A percentile compares a stretch with the other conserved stretches of the same genome.
Evolutionary conservation across 1,284 basidiomycete genomes (phyloP).

Genomic region (Moniliophthora roreri): DNA sequence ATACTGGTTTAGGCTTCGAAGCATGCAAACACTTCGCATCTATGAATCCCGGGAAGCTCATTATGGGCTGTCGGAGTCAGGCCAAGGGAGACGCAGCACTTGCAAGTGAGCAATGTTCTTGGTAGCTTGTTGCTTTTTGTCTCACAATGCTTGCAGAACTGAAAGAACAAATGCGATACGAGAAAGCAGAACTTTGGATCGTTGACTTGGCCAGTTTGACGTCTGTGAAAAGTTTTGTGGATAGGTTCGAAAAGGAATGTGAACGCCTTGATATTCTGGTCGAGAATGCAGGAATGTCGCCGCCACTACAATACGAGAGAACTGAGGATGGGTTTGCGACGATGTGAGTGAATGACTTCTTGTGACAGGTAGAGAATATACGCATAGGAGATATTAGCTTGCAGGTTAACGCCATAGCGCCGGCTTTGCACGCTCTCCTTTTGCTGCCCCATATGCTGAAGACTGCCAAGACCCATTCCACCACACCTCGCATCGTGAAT

Average conservation of each 20-base stretch:
- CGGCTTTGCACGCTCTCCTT: conserved; percentile 35
- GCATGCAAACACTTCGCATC: conserved; percentile 30
- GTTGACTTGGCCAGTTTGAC: conserved; percentile 37
- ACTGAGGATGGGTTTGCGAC: conserved; percentile 39
- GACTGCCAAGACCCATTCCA: conserved; percentile 29
- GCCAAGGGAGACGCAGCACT: conserved; percentile 23
- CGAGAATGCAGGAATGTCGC: conserved; percentile 34
- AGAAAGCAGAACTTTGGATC: conserved; percentile 32
- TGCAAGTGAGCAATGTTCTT: conserved; percentile 15
- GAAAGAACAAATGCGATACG: conserved; percentile 29
- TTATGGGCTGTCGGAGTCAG: conserved; percentile 27
- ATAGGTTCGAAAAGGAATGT: conserved; percentile 33
- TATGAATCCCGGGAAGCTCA: conserved; percentile 28
- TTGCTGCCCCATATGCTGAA: conserved; percentile 42
- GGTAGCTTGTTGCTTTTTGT: neutral
- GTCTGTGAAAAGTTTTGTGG: conserved; percentile 36
- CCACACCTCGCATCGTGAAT: conserved; percentile 33
- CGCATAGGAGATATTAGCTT: conserved; percentile 26
- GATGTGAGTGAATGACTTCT: conserved; percentile 25
- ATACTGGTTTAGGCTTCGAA: conserved; percentile 33
- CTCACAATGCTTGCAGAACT: conserved; percentile 25
- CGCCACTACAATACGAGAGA: conserved; percentile 16
- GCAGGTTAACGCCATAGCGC: conserved; percentile 42
- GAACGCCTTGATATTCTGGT: conserved; percentile 40
- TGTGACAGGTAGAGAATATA: neutral